Evolutionary conservation across 2,329 filamentous ascomycete genomes (phyloP), one percentile per base, ranked within the genome.

Genomic region (Hortaea werneckii): DNA sequence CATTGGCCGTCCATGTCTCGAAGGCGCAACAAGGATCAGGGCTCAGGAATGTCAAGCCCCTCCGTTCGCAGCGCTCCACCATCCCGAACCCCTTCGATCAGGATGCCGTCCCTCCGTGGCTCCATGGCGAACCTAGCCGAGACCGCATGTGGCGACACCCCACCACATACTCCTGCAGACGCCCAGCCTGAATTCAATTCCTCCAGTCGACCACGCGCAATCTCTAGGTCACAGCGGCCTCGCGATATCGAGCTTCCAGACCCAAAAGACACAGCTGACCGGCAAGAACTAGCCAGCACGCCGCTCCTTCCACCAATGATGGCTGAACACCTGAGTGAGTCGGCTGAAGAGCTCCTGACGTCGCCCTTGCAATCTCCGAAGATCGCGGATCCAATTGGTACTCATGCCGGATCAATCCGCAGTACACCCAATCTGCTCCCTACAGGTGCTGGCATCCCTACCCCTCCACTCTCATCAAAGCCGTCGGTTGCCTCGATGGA

Each of bases 301-400:
- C 90, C 89, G 35, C 74, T 95, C 6, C 74, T 95, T 2, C 89
- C 89, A 6, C 89, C 89, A 0, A 74, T 92, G 32, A 77, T 94
- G 70, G 80, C 78, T 28, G 76, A 78, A 45, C 67, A 73, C 20
- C 68, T 75, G 30, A 66, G 71, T 39, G 66, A 62, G 6, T 64
- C 70, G 34, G 69, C 78, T 37, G 74, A 79, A 0, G 75, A 76
- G 1, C 72, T 83, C 29, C n/a, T 35, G 32, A 77, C 85, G 48
- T 94, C 87, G 6, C 87, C 89, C n/a, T 71, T 94, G 27, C 87
- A 94, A 64, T 94, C 87, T 0, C 88, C 88, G 0, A 83, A 80
- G 0, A 77, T 92, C 12, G 85, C 82, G 7, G 79, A 81, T n/a
- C 68, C 75, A 35, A 65, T 67, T 32, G 50, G 8, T n/a, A 13